Conservation (phyloP, 768 basidiomycete species). For the Xerocomellus chrysenteron region DNA sequence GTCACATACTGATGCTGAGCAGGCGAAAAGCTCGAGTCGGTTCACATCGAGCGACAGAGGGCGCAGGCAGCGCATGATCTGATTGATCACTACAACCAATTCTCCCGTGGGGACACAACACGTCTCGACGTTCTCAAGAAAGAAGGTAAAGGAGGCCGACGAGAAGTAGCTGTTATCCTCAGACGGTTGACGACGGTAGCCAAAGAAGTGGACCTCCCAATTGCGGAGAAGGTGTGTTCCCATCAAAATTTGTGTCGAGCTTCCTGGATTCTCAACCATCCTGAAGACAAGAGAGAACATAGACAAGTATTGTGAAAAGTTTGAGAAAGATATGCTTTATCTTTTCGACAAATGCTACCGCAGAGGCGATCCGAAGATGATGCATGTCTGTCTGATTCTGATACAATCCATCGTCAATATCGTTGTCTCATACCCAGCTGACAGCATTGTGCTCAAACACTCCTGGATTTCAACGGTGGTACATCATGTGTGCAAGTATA, state of each 20-base stretch:
- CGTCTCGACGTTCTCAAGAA: slow-evolving; percentile 76
- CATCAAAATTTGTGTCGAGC: background rate
- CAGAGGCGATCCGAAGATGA: slow-evolving; percentile 98
- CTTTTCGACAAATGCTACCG: slow-evolving; percentile 95
- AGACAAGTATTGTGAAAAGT: slow-evolving; percentile 97
- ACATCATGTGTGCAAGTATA: slow-evolving; percentile 97
- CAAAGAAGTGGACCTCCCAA: slow-evolving; percentile 88
- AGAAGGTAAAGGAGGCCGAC: slow-evolving; percentile 85
- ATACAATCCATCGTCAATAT: slow-evolving; percentile 2
- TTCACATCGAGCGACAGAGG: slow-evolving; percentile 87
- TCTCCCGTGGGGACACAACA: slow-evolving; percentile 77
- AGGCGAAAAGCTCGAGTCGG: slow-evolving; percentile 96
- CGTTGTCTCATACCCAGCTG: slow-evolving; percentile 8
- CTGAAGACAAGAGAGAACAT: slow-evolving; percentile 83
- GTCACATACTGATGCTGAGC: slow-evolving; percentile 3
- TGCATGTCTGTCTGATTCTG: slow-evolving; percentile 69
- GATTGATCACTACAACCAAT: slow-evolving; percentile 91
- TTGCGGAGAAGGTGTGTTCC: slow-evolving; percentile 67
- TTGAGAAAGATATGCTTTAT: slow-evolving; percentile 97
- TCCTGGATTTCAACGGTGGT: slow-evolving; percentile 97
- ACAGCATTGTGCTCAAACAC: slow-evolving; percentile 95
- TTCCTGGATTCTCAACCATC: background rate
- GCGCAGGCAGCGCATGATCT: slow-evolving; percentile 94
- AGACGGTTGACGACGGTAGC: slow-evolving; percentile 84
- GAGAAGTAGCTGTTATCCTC: slow-evolving; percentile 84